phyloP scores from a whole-genome alignment of 345 rosid genomes.

The Firmiana major region DNA sequence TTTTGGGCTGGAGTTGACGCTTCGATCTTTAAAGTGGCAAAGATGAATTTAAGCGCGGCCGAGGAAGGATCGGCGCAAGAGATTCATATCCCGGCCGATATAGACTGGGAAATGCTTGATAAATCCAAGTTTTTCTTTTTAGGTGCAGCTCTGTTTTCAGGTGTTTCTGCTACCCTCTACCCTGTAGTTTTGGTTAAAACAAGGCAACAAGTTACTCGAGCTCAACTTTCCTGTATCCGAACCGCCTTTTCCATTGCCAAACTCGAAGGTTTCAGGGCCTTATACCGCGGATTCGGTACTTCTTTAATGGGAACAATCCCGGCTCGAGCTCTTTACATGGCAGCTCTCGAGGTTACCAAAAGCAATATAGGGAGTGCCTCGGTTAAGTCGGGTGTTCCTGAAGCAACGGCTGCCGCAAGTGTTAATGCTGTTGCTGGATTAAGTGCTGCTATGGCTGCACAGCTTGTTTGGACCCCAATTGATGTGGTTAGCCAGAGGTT shows the following conservation, averaged over 20 bases:
- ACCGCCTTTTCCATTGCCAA: conserved; percentile 48
- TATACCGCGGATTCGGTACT: conserved; percentile 89
- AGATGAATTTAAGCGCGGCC: conserved; percentile 56
- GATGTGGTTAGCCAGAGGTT: conserved; percentile 94
- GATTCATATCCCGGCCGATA: conserved; percentile 59
- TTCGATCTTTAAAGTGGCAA: conserved; percentile 30
- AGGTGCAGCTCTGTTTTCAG: conserved; percentile 89
- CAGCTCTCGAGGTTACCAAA: conserved; percentile 80
- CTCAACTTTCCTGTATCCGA: conserved; percentile 53
- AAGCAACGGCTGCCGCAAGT: conserved; percentile 55
- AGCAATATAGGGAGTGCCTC: conserved; percentile 75
- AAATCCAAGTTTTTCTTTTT: conserved; percentile 81
- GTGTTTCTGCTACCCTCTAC: conserved; percentile 75
- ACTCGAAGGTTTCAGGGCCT: conserved; percentile 64
- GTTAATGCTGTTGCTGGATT: conserved; percentile 83
- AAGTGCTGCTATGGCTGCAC: conserved; percentile 91
- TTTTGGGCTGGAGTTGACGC: too few relatives aligned
- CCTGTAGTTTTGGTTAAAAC: conserved; percentile 80
- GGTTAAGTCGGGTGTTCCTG: conserved; percentile 57
- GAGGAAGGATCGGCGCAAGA: conserved; percentile 52
- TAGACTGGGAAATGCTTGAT: conserved; percentile 91
- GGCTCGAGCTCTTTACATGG: conserved; percentile 90
- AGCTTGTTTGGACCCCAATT: conserved; percentile 91
- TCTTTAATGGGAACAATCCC: conserved; percentile 88
- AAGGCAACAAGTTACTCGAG: conserved; percentile 71